Percentiles rank a stretch among this genome's conserved stretches.
Conservation (phyloP, 106 monocot species). For the Dioscorea zingiberensis region DNA sequence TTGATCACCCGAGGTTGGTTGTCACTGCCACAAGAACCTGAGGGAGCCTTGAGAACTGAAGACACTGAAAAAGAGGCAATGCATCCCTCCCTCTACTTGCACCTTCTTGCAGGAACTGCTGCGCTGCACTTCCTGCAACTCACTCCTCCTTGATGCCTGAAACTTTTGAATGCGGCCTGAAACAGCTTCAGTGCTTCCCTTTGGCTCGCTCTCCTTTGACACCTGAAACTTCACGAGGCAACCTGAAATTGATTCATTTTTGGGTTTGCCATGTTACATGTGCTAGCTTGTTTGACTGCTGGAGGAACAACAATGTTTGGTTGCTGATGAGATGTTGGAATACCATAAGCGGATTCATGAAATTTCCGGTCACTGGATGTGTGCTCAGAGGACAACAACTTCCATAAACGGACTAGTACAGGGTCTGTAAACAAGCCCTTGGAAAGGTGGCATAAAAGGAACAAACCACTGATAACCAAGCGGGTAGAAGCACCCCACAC, state of each 20-base stretch:
- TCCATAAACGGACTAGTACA: constrained; percentile 45
- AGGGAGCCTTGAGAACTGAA: constrained; percentile 6
- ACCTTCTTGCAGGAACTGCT: constrained; percentile 44
- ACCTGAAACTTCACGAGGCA: constrained; percentile 24
- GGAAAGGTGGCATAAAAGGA: constrained; percentile 85
- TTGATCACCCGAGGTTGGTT: constrained; percentile 54
- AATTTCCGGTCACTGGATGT: constrained; percentile 25
- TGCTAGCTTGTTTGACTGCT: constrained; percentile 36
- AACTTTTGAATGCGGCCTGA: too few species aligned
- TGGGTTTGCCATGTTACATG: constrained; percentile 43
- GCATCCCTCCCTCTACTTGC: constrained; percentile 19
- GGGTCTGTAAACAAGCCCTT: constrained; percentile 92
- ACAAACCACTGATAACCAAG: constrained; percentile 79
- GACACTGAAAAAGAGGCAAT: constrained; percentile 23
- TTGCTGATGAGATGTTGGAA: constrained; percentile 29
- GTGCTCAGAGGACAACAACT: constrained; percentile 57
- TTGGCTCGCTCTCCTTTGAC: too few species aligned
- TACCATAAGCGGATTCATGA: constrained; percentile 38
- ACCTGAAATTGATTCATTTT: constrained; percentile 33
- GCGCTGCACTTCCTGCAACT: constrained; percentile 59
- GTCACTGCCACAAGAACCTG: constrained; percentile 11
- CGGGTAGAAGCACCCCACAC: constrained; percentile 42
- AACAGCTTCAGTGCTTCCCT: too few species aligned
- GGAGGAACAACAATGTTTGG: constrained; percentile 32
- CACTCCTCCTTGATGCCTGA: constrained; percentile 33